A percentile compares a stretch with the other conserved stretches of the same genome.
These are phyloP conservation scores for Kitagawia praeruptora DNA, from an alignment of 129 eudicot genomes.

Conservation along the genomic window DNA sequence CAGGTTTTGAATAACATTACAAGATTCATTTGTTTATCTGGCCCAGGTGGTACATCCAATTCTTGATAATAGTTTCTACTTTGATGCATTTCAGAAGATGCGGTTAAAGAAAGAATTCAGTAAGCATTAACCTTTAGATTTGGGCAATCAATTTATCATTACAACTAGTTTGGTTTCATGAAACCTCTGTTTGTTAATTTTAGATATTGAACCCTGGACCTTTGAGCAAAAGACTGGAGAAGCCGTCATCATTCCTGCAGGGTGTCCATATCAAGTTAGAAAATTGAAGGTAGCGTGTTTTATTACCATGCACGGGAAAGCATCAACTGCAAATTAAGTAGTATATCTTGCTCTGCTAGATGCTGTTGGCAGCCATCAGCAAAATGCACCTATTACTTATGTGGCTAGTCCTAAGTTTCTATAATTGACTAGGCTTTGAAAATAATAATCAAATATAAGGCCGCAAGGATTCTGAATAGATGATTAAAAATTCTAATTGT, in stretches of 20 bases:
- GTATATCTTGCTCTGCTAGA: background rate
- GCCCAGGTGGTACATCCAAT: slow-evolving; percentile 73
- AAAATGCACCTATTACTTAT: background rate
- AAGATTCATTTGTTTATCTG: slow-evolving; percentile 39
- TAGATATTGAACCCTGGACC: slow-evolving; percentile 93
- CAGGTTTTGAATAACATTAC: slow-evolving; percentile 12
- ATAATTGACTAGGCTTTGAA: background rate
- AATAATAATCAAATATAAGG: background rate
- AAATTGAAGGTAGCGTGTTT: slow-evolving; percentile 55
- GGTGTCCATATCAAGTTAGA: slow-evolving; percentile 88
- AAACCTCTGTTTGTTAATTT: background rate
- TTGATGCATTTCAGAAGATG: slow-evolving; percentile 65
- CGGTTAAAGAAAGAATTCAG: slow-evolving; percentile 85
- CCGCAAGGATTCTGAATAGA: background rate
- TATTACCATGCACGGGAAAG: slow-evolving; percentile 19
- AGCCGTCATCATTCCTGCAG: slow-evolving; percentile 90
- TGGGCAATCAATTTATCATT: background rate
- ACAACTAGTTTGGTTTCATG: slow-evolving; percentile 7
- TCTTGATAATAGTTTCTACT: slow-evolving; percentile 65
- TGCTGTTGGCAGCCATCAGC: background rate
- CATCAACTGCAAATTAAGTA: slow-evolving; percentile 19
- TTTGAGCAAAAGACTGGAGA: slow-evolving; percentile 78
- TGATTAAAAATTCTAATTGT: background rate
- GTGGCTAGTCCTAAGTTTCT: background rate
- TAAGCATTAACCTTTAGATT: slow-evolving; percentile 19